Evolutionary conservation across 2,329 filamentous ascomycete species (phyloP), one percentile per base, ranked within the genome.

Genomic region (Fusarium multiceps): DNA sequence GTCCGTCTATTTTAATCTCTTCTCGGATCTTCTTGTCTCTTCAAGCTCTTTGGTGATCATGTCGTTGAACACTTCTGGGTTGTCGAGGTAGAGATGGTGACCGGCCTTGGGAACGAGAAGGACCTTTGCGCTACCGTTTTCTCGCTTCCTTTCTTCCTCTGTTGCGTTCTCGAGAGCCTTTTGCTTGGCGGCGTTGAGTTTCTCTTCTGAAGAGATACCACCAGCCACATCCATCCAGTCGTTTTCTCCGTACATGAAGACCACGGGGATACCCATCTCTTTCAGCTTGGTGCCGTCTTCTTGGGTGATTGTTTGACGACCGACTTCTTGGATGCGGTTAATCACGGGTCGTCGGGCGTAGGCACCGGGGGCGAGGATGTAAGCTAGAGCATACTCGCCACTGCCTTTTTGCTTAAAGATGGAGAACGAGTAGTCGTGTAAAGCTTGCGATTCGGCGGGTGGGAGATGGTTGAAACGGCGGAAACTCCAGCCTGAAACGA

Each of bases 181-280:
- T 27, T 82, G 80, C 69, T 87, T 88, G 68, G 91, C 89, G 61
- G 90, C 85, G 64, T 93, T 90, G 14, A 98, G 86, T 78, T 92
- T 94, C 80, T 94, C 88, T 76, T 92, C 88, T 0, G 94, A 90
- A 0, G 92, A 93, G 48, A 90, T 88, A 0, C 96, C 96, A 28
- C 94, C 96, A 0, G 89, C 89, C 11, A 96, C 90, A 72, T 99
- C 96, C 96, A 99, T 99, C 96, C 96, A 99, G 83, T 99, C 96
- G 76, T 96, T 90, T 75, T 98, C 94, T 68, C 96, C 96, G 77
- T 99, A 99, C 92, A 98, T 94, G 78, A 99, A 88, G 11, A 98
- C 87, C 32, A 98, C 84, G 0, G 96, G 95, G 51, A 94, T 85
- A 2, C 94, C 94, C 0, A 86, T 92, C 73, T 89, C 87, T 59